These are phyloP conservation scores for Sclerotinia glacialis DNA, from an alignment of 2,329 filamentous ascomycete genomes.

Conservation along the genomic window DNA sequence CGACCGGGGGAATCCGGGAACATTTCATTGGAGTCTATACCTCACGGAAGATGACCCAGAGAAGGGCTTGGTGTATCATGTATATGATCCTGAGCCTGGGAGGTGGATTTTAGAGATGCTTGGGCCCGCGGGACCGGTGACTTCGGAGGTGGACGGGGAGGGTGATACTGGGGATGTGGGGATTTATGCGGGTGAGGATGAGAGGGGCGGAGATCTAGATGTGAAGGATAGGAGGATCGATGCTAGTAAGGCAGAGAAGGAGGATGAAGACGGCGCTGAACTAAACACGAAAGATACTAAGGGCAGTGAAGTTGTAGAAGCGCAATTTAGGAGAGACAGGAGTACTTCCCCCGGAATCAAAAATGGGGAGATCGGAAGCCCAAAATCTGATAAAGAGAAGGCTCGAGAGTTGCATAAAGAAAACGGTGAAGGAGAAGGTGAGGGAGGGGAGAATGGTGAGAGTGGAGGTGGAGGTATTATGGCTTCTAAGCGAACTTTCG, in stretches of 20 bases:
- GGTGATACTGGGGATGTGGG: background rate
- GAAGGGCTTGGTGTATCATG: background rate
- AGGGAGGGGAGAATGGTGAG: no score
- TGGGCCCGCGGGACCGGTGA: background rate
- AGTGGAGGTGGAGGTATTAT: no score
- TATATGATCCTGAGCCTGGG: background rate
- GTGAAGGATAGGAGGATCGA: background rate
- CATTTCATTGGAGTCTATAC: slow-evolving; percentile 6
- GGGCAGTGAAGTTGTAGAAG: no score
- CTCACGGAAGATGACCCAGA: background rate
- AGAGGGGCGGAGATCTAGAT: background rate
- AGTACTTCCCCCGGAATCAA: no score
- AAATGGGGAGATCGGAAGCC: no score
- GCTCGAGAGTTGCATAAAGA: no score
- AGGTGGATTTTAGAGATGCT: background rate
- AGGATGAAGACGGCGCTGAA: background rate
- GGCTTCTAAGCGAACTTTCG: no score
- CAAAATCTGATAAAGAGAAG: no score
- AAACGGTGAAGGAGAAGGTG: no score
- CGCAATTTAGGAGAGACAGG: no score
- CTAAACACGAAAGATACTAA: no score
- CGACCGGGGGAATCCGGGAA: background rate
- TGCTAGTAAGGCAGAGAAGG: background rate
- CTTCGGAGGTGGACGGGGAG: background rate
- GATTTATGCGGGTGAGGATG: no score